Base-by-base conservation (phyloP, 2,329 filamentous ascomycete genomes). In the Colletotrichum sp. region DNA sequence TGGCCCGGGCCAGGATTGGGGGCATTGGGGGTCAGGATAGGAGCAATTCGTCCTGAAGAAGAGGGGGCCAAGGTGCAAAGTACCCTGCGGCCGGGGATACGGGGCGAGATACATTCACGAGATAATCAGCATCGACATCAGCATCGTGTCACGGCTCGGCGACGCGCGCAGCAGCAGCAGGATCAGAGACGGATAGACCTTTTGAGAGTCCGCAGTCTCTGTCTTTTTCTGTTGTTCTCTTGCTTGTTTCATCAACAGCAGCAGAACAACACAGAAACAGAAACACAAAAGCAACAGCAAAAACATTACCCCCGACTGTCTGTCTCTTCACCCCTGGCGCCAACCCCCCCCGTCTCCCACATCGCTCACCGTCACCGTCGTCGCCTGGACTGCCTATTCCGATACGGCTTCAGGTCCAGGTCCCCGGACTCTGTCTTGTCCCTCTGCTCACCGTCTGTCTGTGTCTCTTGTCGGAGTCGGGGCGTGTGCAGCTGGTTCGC, bases 31-130 rank as follows among this genome's bases (percentile, higher is more conserved):
- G 28, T 26, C 44, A 26, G 72, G 68, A 57, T 32, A 75, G 70
- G 73, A 75, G 73, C 73, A 75, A 75, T 73, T 24, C 57, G 73
- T 75, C 73, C 73, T 75, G 64, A n/a, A 24, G 24, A 16, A 24
- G 30, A n/a, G 16, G 44, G 44, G 44, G 39, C 16, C 44, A 52
- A 8, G 44, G 4, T 52, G n/a, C 44, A 24, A 60, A 55, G 69
- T 75, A 59, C 28, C 73, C n/a, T 26, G 55, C 24, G 8, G 24
- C 6, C 5, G 57, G 6, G 52, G 13, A n/a, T 13, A 5, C 8
- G 6, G 8, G 18, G 55, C 8, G 5, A 22, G 18, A 39, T 67
- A 67, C 62, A 5, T 64, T 64, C n/a, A 16, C 62, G 62, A 64
- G n/a, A 44, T 64, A 39, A 26, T 28, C 22, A 22, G 32, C n/a